Conservation (phyloP, 768 basidiomycete genomes). For the Xerocomus spinulosus region DNA sequence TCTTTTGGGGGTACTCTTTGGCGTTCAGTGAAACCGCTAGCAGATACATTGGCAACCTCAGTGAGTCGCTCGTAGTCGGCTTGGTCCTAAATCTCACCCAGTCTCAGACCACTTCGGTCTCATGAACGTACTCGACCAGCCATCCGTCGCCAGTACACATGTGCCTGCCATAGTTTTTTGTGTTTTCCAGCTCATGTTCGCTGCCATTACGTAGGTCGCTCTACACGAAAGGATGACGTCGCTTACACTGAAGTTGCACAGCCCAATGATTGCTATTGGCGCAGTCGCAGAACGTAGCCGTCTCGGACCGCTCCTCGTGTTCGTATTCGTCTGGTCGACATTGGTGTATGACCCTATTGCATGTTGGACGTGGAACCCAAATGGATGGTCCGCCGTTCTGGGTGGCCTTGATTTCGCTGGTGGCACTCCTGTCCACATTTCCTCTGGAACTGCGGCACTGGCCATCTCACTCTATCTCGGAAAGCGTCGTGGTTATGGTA, state of each 20-base stretch:
- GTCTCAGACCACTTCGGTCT: conserved; percentile 74
- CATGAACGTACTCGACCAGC: conserved; percentile 68
- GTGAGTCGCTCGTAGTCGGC: conserved; percentile 37
- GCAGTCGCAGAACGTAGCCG: conserved; percentile 88
- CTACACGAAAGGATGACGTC: background rate
- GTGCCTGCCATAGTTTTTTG: conserved; percentile 76
- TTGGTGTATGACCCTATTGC: conserved; percentile 92
- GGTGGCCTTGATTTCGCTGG: conserved; percentile 93
- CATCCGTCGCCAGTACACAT: conserved; percentile 65
- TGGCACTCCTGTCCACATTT: conserved; percentile 95
- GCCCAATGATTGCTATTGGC: conserved; percentile 85
- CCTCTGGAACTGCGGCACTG: conserved; percentile 86
- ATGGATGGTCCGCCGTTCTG: conserved; percentile 68
- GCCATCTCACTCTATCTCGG: conserved; percentile 91
- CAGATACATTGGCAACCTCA: conserved; percentile 80
- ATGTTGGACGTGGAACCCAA: conserved; percentile 92
- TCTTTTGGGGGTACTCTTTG: conserved; percentile 95
- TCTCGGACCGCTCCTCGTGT: conserved; percentile 81
- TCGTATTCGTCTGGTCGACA: conserved; percentile 87
- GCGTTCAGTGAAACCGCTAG: conserved; percentile 78
- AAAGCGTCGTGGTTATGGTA: conserved; percentile 87
- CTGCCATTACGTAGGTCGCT: conserved; percentile 68
- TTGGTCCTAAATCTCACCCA: background rate
- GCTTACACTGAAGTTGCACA: conserved; percentile 27
- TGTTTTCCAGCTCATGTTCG: conserved; percentile 89